Evolutionary conservation across 208 protist species (phyloP).

Genomic region (Trypanosoma avium): DNA sequence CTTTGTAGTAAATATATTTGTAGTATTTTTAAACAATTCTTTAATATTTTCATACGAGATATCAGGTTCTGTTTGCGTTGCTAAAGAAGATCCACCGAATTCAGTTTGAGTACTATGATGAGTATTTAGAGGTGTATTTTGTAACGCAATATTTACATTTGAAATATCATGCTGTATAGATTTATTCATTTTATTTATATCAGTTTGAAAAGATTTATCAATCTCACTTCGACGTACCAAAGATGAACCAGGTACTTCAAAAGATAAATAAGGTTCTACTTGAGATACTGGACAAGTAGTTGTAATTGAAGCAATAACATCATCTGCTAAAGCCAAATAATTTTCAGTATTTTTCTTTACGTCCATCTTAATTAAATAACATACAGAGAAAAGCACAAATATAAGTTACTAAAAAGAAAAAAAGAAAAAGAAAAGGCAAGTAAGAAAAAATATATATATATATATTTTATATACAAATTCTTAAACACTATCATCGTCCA

Average conservation of each 20-base stretch:
- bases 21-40: background rate
- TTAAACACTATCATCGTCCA: too few species aligned
- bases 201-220: conserved; percentile 19
- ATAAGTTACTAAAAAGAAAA: conserved; percentile 3
- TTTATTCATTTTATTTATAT: background rate
- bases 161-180: conserved; percentile 3
- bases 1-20: background rate
- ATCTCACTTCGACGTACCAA: background rate
- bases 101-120: conserved; percentile 8
- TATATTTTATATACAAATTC: background rate
- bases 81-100: background rate
- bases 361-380: conserved; percentile 10
- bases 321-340: conserved; percentile 24
- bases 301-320: conserved; percentile 24
- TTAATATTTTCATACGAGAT: conserved; percentile 5
- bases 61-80: conserved; percentile 22
- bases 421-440: conserved; percentile 8
- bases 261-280: background rate
- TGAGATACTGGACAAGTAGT: background rate
- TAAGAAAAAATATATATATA: background rate
- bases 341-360: conserved; percentile 19
- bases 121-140: background rate
- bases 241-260: background rate
- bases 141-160: conserved; percentile 1
- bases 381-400: background rate